These are phyloP conservation scores for Agrostemma githago DNA, from an alignment of 148 eudicot genomes.

Conservation along the genomic window DNA sequence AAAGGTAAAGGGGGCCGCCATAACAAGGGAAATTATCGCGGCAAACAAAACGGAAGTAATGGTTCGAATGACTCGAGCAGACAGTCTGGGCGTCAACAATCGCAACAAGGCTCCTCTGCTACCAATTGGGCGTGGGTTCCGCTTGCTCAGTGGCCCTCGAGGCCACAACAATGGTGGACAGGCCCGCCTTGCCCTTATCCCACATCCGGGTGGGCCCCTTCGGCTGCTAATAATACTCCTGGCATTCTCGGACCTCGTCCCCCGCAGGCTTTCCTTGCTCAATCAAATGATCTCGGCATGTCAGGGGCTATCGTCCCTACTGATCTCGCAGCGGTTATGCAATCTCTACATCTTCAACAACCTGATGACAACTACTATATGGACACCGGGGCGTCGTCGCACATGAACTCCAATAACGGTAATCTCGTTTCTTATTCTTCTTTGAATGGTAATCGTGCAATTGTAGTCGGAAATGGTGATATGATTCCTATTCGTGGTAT, in stretches of 20 bases:
- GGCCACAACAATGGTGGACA: not conserved
- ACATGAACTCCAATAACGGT: not conserved
- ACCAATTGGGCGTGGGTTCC: not conserved
- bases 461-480: slow-evolving; percentile 8
- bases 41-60: not conserved
- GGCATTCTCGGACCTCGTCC: not conserved
- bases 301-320: slow-evolving; percentile 6
- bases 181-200: not conserved
- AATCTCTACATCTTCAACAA: slow-evolving; percentile 8
- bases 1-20: slow-evolving; percentile 8
- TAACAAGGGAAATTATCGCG: not conserved
- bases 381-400: slow-evolving; percentile 11
- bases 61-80: not conserved
- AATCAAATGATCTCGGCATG: not conserved
- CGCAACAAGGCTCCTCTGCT: not conserved
- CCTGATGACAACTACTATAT: slow-evolving; percentile 10
- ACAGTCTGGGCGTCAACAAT: not conserved
- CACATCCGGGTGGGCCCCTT: not conserved
- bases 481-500: slow-evolving; percentile 14
- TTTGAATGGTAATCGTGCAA: slow-evolving; percentile 7
- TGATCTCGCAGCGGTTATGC: slow-evolving; percentile 5
- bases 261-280: not conserved
- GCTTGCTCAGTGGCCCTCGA: slow-evolving; percentile 3
- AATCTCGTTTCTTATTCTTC: not conserved
- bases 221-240: not conserved